Evolutionary conservation across 129 eudicot genomes (phyloP), one percentile per base, ranked within the genome.

Genomic region (Artemisia annua): DNA sequence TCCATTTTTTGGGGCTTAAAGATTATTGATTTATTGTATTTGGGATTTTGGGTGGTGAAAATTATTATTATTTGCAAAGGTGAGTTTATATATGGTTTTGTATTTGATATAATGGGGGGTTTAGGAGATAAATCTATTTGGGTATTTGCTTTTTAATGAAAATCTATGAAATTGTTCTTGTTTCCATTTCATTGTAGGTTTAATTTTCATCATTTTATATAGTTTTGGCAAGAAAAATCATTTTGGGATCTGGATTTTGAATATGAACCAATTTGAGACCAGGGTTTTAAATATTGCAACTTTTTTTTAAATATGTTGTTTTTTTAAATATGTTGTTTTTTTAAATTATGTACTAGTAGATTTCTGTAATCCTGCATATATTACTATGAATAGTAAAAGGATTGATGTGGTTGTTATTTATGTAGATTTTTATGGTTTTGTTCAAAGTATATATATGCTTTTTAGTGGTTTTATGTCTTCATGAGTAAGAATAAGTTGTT

Each of bases 191-290:
- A 24, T 39, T 4, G 5, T 28, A 10, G 12, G 12, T 24, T 30
- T 39, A 6, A 7, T n/a, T n/a, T n/a, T n/a, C n/a, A n/a, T 28
- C 32, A 28, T 28, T 28, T 28, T 28, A 28, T 28, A 35, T 7
- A 35, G 1, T 5, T 6, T 35, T 39, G 46, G 46, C 30, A 63
- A 63, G 71, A 26, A 50, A 46, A 60, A 8, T 16, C 61, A 19
- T 49, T 74, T 51, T 28, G 62, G 49, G 80, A 66, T 11, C 60
- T 20, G 3, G 74, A 48, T 72, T 72, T 72, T 8, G 58, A 18
- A 11, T 2, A 16, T 48, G 10, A 44, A 17, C 19, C 48, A 5
- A 66, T n/a, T 66, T 66, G 5, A 62, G 43, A 32, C 43, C 43
- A 32, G 7, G 8, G 43, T 28, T 28, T 50, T 15, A 24, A 62